Evolutionary conservation across 2,329 filamentous ascomycete species (phyloP), one percentile per base, ranked within the genome.

Genomic region (Westerdykella aurantiaca): DNA sequence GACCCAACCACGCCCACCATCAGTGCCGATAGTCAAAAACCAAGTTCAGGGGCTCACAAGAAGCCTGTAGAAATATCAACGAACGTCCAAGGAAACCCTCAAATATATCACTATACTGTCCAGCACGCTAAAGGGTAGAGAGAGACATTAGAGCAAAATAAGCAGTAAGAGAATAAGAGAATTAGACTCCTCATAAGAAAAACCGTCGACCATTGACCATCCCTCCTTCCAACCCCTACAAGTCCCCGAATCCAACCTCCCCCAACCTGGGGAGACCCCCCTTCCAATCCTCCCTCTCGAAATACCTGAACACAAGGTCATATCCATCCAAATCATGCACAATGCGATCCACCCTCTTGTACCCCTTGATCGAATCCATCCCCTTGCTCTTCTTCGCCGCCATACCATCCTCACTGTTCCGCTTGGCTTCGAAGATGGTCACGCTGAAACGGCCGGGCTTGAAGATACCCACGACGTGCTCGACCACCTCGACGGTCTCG

Each of bases 251-350:
- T 9, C 43, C 40, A 2, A 52, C 35, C 67, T 83, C 81, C 31
- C 81, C 81, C 61, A 84, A 66, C 57, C 80, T 72, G 38, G 81
- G 80, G 52, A 76, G 76, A 50, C 80, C 80, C 42, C 80, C 80
- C 66, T 78, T 78, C 79, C 80, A 97, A 58, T 86, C 91, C 54
- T 95, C 82, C 47, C 88, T 81, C 73, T 97, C 90, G 64, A 95
- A 98, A 75, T 94, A 96, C 46, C 91, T 81, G 73, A 98, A 98
- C 37, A 98, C 85, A 31, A 98, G 76, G 67, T 97, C 90, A 63
- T 98, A 98, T 42, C 94, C 93, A 63, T 98, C 91, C 57, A 98
- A 83, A 61, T 97, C 90, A 68, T 98, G 93, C 40, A 98, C 88
- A 53, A 98, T 96, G 43, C 90, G 85, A 67, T 98, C 93, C 42